Evolutionary conservation across 163 green algal species (phyloP), one percentile per base, ranked within the genome.

Genomic region (Chlamydomonas reinhardtii): DNA sequence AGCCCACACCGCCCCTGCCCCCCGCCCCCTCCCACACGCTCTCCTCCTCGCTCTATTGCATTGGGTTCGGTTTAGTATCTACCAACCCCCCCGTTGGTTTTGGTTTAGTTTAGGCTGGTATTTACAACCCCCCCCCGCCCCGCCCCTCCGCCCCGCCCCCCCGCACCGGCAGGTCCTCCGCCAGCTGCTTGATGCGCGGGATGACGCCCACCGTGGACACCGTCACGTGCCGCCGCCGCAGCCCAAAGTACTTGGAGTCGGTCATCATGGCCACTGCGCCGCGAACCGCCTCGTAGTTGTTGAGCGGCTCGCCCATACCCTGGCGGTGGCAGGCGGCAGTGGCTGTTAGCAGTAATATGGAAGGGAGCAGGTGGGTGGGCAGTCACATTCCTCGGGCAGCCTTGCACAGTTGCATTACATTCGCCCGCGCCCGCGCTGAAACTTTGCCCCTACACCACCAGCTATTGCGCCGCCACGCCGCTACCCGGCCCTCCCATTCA

Each of bases 141-240:
- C 25, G 4, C 72, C 27, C 39, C 72, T 6, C n/a, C 22, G 15
- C 15, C 71, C 25, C 71, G 29, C 16, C 29, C 65, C 27, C 65
- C 29, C 88, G 68, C 70, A 95, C 91, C 88, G 85, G 90, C 72
- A 94, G 48, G 73, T 96, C 93, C 56, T 86, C 32, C 22, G 88
- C 86, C 74, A 96, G 88, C 71, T 92, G 76, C 74, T 86, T 88
- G 73, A 99, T 96, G 34, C 94, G 91, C 0, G 95, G 94, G 5
- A 98, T 92, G 70, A 99, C 92, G n/a, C 96, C 97, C 11, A 99
- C 97, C 6, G 98, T 99, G 56, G 95, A 98, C 17, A 99, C 91
- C 20, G 97, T 99, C 52, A 99, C 94, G 54, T 95, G 93, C 22
- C 82, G 84, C 32, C 93, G 94, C 1, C 90, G 79, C 39, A 99